These are phyloP conservation scores for Kuraishia piskuri DNA, from an alignment of 805 yeast genomes.

Conservation along the genomic window DNA sequence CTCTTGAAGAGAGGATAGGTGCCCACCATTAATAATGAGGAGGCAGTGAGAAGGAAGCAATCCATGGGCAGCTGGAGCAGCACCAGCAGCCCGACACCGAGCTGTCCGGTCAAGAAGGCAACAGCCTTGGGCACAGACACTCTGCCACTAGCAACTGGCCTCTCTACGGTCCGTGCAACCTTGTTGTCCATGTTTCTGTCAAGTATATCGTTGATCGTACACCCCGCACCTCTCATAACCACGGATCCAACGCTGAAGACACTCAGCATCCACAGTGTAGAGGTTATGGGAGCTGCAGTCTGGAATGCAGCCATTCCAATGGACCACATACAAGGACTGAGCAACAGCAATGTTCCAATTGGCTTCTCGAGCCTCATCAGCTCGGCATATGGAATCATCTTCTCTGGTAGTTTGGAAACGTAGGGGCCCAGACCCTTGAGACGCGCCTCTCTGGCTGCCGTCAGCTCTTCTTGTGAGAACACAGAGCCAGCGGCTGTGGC, in stretches of 20 bases:
- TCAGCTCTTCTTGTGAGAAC: slow-evolving; percentile 32
- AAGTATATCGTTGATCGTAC: slow-evolving; percentile 85
- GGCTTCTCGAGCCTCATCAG: slow-evolving; percentile 90
- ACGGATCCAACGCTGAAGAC: slow-evolving; percentile 80
- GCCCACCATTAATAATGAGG: slow-evolving; percentile 70
- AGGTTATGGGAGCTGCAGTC: slow-evolving; percentile 57
- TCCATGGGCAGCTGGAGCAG: slow-evolving; percentile 66
- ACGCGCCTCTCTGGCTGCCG: slow-evolving; percentile 44
- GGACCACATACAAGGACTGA: slow-evolving; percentile 88
- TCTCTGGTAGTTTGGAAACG: slow-evolving; percentile 57
- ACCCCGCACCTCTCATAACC: slow-evolving; percentile 96
- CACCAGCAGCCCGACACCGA: slow-evolving; percentile 65
- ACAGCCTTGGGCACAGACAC: slow-evolving; percentile 66
- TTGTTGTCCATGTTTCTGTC: slow-evolving; percentile 78
- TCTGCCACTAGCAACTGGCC: slow-evolving; percentile 91
- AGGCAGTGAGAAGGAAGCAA: slow-evolving; percentile 77
- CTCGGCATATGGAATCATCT: slow-evolving; percentile 84
- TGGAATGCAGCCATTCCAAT: slow-evolving; percentile 81
- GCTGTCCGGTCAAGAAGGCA: slow-evolving; percentile 63
- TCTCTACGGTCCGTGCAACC: slow-evolving; percentile 78
- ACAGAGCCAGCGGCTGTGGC: slow-evolving; percentile 7
- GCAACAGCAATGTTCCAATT: slow-evolving; percentile 83
- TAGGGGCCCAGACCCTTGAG: slow-evolving; percentile 35
- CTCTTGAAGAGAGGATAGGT: slow-evolving; percentile 91
- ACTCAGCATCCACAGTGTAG: slow-evolving; percentile 52